Percentiles rank a stretch among this genome's conserved stretches.
These are phyloP conservation scores for Monilinia laxa DNA, from an alignment of 2,329 filamentous ascomycete genomes.

Conservation along the genomic window DNA sequence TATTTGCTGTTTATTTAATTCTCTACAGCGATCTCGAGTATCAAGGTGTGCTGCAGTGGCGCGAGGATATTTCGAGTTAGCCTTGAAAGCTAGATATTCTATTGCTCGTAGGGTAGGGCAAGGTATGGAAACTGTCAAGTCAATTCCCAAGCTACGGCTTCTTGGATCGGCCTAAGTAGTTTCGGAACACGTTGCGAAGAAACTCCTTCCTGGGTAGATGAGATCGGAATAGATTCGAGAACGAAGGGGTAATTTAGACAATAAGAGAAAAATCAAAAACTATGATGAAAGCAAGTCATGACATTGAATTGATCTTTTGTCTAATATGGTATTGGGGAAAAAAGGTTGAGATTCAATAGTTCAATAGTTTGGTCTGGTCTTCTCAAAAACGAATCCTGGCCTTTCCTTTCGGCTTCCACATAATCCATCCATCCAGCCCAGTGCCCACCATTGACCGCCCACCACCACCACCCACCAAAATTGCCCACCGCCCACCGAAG, in stretches of 20 bases:
- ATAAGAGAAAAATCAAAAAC: constrained; percentile 20
- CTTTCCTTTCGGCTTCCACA: constrained; percentile 6
- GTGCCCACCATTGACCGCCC: not conserved
- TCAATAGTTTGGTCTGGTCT: not conserved
- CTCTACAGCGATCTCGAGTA: constrained; percentile 4
- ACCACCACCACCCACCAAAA: too few species aligned
- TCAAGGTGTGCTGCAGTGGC: constrained; percentile 10
- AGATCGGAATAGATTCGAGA: constrained; percentile 2
- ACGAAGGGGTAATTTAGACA: constrained; percentile 22
- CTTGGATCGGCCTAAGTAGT: constrained; percentile 24
- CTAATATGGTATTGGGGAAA: not conserved
- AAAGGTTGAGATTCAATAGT: not conserved
- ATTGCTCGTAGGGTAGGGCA: constrained; percentile 24
- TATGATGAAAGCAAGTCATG: constrained; percentile 29
- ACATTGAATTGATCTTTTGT: constrained; percentile 25
- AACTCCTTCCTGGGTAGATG: constrained; percentile 24
- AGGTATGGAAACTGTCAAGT: constrained; percentile 24
- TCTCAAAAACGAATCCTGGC: constrained; percentile 16
- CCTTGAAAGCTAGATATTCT: constrained; percentile 25
- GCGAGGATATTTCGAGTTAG: constrained; percentile 23
- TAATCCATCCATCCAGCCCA: too few species aligned
- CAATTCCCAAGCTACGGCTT: constrained; percentile 22
- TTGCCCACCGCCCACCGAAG: too few species aligned
- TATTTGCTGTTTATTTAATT: constrained; percentile 33
- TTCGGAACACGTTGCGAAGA: constrained; percentile 38